Evolutionary conservation across 768 basidiomycete species (phyloP).

Genomic region (Lactarius hatsudake): DNA sequence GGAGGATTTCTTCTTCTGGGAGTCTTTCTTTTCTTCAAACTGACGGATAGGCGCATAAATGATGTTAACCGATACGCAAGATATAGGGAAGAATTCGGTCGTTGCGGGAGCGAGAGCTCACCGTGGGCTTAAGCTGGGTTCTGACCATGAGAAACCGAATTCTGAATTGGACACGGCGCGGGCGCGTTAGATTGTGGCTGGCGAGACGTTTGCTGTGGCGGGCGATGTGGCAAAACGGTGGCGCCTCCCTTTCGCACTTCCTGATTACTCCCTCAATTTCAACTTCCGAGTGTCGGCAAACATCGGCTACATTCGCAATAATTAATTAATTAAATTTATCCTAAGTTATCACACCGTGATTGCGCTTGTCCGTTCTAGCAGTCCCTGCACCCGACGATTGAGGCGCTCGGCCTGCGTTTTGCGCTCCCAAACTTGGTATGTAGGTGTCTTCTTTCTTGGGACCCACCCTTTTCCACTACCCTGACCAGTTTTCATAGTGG

Average conservation of each 20-base stretch:
- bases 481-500: constrained; percentile 52
- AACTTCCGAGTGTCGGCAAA: constrained; percentile 24
- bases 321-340: not conserved
- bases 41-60: constrained; percentile 27
- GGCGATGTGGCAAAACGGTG: constrained; percentile 26
- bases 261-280: not conserved
- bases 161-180: constrained; percentile 7
- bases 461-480: constrained; percentile 63
- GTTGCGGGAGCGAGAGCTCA: constrained; percentile 36
- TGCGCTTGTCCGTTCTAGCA: constrained; percentile 63
- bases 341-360: constrained; percentile 29
- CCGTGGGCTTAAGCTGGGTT: constrained; percentile 33
- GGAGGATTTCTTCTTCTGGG: constrained; percentile 39
- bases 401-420: constrained; percentile 74
- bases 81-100: constrained; percentile 26
- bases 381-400: constrained; percentile 62
- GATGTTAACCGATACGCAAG: constrained; percentile 19
- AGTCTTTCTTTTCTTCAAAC: constrained; percentile 45
- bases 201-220: constrained; percentile 26
- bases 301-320: constrained; percentile 3
- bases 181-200: constrained; percentile 24
- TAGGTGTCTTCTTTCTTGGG: constrained; percentile 76
- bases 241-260: constrained; percentile 22
- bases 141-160: constrained; percentile 29
- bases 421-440: constrained; percentile 75